Conservation (phyloP, 2,329 filamentous ascomycete species). For the Cladorrhinum sp. region DNA sequence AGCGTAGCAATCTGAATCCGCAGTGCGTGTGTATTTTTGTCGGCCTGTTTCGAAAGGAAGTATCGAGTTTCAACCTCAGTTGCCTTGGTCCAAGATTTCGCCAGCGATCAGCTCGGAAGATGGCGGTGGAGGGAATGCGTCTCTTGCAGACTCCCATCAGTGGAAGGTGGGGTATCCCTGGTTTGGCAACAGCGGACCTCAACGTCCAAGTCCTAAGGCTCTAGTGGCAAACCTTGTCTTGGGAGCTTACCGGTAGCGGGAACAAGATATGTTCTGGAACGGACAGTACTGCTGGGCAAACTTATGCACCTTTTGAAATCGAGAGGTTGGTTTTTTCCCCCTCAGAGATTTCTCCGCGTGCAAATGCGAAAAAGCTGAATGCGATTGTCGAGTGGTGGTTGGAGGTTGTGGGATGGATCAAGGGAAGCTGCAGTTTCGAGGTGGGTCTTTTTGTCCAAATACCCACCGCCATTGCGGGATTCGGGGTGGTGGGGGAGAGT, state of each 20-base stretch:
- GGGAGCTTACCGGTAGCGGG: not conserved
- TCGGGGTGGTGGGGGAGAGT: not conserved
- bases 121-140: too few species aligned
- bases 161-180: too few species aligned
- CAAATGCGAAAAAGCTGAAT: not conserved
- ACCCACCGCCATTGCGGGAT: not conserved
- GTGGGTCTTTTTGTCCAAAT: not conserved
- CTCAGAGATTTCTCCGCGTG: not conserved
- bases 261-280: not conserved
- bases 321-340: not conserved
- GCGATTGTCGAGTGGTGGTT: not conserved
- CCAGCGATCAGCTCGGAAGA: too few species aligned
- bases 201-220: not conserved
- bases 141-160: too few species aligned
- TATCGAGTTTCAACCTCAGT: too few species aligned
- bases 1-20: not conserved
- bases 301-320: not conserved
- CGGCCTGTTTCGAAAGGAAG: too few species aligned
- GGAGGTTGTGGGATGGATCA: not conserved
- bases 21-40: too few species aligned
- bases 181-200: too few species aligned
- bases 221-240: not conserved
- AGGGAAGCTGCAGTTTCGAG: too few species aligned
- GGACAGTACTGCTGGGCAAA: not conserved
- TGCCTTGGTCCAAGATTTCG: too few species aligned